phyloP scores from a whole-genome alignment of 179 eudicot species.

The Nepenthes alata region DNA sequence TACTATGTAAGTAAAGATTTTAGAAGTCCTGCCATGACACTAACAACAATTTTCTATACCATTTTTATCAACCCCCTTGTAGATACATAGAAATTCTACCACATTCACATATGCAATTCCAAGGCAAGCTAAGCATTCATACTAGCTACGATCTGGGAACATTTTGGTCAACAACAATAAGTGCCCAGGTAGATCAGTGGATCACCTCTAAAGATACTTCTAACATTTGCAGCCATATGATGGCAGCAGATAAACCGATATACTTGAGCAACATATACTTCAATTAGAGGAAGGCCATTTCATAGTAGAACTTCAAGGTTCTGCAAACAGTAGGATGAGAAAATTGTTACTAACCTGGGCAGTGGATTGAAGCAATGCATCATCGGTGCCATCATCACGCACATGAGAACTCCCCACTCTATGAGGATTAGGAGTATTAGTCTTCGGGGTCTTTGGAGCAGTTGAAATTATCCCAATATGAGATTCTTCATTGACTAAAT shows the following conservation, averaged over 20 bases:
- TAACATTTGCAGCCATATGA: too few species aligned
- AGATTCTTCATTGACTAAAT: slow-evolving; percentile 16
- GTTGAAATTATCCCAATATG: slow-evolving; percentile 11
- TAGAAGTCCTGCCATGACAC: too few species aligned
- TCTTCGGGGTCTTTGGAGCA: slow-evolving; percentile 63
- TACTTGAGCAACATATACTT: not conserved
- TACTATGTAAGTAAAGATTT: too few species aligned
- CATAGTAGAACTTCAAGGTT: not conserved
- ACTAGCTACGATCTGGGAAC: too few species aligned
- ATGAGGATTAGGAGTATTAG: slow-evolving; percentile 41
- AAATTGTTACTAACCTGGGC: slow-evolving; percentile 25
- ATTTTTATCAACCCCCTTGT: too few species aligned
- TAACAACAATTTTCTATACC: too few species aligned
- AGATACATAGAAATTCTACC: too few species aligned
- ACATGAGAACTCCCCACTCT: slow-evolving; percentile 24
- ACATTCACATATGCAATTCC: too few species aligned
- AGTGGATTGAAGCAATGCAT: slow-evolving; percentile 7
- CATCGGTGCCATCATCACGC: slow-evolving; percentile 29
- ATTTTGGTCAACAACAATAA: too few species aligned
- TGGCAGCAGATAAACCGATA: not conserved
- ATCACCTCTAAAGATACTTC: too few species aligned
- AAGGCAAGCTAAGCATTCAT: too few species aligned
- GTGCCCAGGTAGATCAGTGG: too few species aligned
- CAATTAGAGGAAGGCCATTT: not conserved
- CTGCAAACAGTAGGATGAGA: not conserved